Base-by-base conservation (phyloP, 495 filamentous ascomycete genomes). In the Emericellopsis terricola region DNA sequence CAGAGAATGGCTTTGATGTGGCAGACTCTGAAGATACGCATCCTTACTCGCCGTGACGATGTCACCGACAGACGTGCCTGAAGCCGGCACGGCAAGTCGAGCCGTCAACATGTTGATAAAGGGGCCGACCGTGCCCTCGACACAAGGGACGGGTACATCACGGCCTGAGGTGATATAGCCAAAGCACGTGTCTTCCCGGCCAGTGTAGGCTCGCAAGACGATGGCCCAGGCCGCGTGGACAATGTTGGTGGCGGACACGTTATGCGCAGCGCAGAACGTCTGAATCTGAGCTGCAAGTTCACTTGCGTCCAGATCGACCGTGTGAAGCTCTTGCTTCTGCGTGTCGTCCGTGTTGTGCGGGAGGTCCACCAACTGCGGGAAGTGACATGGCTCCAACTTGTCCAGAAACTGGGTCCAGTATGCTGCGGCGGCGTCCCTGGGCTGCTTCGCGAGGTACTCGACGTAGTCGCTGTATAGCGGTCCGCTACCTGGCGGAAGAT, bases 81-180 rank as follows among this genome's bases (percentile, higher is more conserved):
- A 1, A 15, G 13, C 13, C 20, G 31, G 8, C 15, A 33, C n/a
- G 31, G 15, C n/a, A 18, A 19, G 2, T 16, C 20, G 16, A 18
- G 44, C 52, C 4, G 53, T 33, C 19, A 61, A 31, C 36, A 61
- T 44, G 31, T 60, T 58, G 41, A 62, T 57, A 19, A 53, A 48
- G 9, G 57, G 62, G 2, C 65, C 68, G 10, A 64, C 55, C 18
- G 65, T 57, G 17, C 55, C 49, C 19, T 65, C 55, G 10, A 69
- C 56, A 2, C 61, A 59, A 7, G 53, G 37, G 1, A 73, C 35
- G 0, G 58, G 38, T 23, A 62, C 56, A 34, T 70, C 60, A 11
- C 64, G 57, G 17, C 29, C 29, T 6, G 29, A 4, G 11, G 4
- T 11, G 6, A 32, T 4, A 7, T 32, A 17, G n/a, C 15, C 17